A percentile compares a stretch with the other conserved stretches of the same genome.
phyloP scores from a whole-genome alignment of 2,329 filamentous ascomycete genomes.

The Phaeoacremonium minimum region DNA sequence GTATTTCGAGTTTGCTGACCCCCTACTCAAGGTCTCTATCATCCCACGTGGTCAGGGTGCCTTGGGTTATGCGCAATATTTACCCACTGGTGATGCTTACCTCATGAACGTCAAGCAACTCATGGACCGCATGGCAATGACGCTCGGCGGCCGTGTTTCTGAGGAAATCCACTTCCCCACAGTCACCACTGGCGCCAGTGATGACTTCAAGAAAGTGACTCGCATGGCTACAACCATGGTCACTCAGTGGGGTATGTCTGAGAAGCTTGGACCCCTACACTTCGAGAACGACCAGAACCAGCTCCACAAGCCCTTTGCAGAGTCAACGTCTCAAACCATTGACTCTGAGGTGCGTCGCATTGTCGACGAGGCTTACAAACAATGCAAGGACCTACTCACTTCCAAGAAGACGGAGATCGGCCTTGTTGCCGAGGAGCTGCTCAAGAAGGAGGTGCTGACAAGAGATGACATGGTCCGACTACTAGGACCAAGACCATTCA shows the following conservation, averaged over 20 bases:
- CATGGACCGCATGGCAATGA: conserved; percentile 99
- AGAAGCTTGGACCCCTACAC: conserved; percentile 88
- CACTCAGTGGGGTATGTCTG: conserved; percentile 98
- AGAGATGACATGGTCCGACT: conserved; percentile 90
- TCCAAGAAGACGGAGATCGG: conserved; percentile 88
- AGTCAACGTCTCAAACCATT: conserved; percentile 88
- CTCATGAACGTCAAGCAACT: conserved; percentile 93
- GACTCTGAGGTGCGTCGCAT: conserved; percentile 89
- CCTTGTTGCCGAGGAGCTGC: conserved; percentile 85
- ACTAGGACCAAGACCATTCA: conserved; percentile 78
- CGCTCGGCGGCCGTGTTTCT: conserved; percentile 87
- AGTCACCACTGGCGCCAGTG: conserved; percentile 89
- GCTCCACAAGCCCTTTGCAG: conserved; percentile 91
- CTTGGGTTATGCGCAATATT: conserved; percentile 92
- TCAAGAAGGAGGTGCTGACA: conserved; percentile 85
- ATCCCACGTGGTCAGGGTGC: conserved; percentile 93
- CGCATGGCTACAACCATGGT: conserved; percentile 96
- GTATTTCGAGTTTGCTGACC: conserved; percentile 96
- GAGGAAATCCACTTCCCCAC: conserved; percentile 97
- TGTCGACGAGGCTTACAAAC: conserved; percentile 86
- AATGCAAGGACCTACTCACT: conserved; percentile 77
- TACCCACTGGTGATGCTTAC: conserved; percentile 88
- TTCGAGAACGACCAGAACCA: conserved; percentile 81
- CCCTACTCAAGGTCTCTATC: conserved; percentile 95
- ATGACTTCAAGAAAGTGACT: conserved; percentile 98